Evolutionary conservation across 805 yeast species (phyloP), one percentile per base, ranked within the genome.

Genomic region (Tanozyma kutaoensis): DNA sequence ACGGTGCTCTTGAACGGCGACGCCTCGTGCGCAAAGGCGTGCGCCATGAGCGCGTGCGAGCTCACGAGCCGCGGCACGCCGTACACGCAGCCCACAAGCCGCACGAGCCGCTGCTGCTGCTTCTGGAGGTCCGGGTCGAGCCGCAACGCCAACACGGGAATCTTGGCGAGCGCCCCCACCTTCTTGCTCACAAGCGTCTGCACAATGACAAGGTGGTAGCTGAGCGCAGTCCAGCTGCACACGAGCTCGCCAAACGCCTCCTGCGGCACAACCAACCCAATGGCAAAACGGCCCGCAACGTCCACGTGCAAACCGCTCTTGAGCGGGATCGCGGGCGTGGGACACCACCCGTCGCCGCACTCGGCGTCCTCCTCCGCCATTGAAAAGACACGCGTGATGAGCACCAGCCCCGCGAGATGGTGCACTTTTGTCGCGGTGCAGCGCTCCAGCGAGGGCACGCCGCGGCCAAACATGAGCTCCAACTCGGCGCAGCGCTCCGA

Each of bases 381-480:
- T 46, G 53, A 53, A 33, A 69, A 66, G 7, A 67, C 40, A 28
- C 64, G 43, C 0, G 76, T 62, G 20, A 69, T 42, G 13, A 69
- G 40, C 5, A 69, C 49, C 3, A 69, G 55, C 22, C 56, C 48
- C 2, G 72, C 72, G 12, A 69, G 42, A 24, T 50, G 35, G 41
- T 69, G 74, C 2, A 69, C 39, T 33, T 69, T 69, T 4, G 69
- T 62, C 9, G 59, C 44, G 14, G 56, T 43, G 12, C 52, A 50
- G 12, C 52, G 44, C 29, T 69, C 72, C 31, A 55, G 64, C 6
- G 65, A 48, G 7, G 71, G 68, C 18, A 69, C 47, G 1, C 76
- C 75, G 27, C 67, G 62, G 9, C 76, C 76, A 44, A 69, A 69
- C 67, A 69, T 66, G 36, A 58, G 65, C 30, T 63, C 64, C 13